Conservation (phyloP, 2,329 filamentous ascomycete species). For the Colletotrichum chrysophilum region DNA sequence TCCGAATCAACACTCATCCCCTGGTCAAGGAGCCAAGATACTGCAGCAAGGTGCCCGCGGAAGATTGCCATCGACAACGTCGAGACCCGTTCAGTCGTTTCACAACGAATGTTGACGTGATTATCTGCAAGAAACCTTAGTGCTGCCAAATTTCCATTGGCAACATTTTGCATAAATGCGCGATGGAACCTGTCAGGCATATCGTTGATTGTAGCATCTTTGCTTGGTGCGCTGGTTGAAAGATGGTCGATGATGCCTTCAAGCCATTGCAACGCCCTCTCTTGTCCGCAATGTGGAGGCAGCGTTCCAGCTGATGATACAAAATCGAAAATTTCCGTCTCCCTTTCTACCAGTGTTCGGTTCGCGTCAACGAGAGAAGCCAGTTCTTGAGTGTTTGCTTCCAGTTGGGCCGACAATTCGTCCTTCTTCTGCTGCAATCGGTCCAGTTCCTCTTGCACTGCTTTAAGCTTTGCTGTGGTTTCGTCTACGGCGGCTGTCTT, state of each 20-base stretch:
- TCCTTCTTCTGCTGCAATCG: not conserved
- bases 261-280: not conserved
- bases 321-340: not conserved
- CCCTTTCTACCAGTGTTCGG: not conserved
- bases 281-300: not conserved
- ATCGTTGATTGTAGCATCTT: not conserved
- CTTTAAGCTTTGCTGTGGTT: not conserved
- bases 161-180: not conserved
- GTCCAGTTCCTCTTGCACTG: not conserved
- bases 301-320: not conserved
- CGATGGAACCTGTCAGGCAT: not conserved
- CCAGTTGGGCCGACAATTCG: not conserved
- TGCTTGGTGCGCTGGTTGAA: not conserved
- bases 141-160: not conserved
- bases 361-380: not conserved
- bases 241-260: not conserved
- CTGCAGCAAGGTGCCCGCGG: not conserved
- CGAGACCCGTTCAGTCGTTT: not conserved
- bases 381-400: not conserved
- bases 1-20: not conserved
- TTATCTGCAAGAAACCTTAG: not conserved
- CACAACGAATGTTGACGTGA: not conserved
- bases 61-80: not conserved
- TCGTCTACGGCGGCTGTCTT: not conserved
- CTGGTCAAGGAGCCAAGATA: not conserved